phyloP scores from a whole-genome alignment of 108 stramenopile species.

The Aurantiochytrium sp. region DNA sequence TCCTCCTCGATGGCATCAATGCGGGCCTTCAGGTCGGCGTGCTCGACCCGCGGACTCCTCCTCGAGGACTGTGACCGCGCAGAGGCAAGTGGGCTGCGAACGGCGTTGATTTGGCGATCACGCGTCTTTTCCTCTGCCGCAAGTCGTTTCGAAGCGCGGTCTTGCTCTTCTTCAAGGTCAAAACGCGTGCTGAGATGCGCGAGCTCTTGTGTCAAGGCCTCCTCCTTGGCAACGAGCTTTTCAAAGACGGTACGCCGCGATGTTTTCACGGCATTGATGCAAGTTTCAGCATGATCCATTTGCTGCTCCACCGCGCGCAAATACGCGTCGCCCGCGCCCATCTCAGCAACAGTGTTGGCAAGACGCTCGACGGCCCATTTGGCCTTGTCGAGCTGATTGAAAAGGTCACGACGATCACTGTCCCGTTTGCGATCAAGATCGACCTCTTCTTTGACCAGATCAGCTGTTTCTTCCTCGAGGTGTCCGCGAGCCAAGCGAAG shows the following conservation, averaged over 20 bases:
- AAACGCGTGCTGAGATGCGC: neutral
- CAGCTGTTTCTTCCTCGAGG: neutral
- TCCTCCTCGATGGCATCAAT: neutral
- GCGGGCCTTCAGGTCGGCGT: neutral
- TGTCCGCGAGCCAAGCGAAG: neutral
- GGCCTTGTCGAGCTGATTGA: neutral
- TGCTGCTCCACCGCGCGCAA: neutral
- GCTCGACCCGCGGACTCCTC: neutral
- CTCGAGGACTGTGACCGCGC: neutral
- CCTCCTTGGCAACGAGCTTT: neutral
- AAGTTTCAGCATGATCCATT: neutral
- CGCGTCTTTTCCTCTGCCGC: neutral
- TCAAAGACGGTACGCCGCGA: neutral
- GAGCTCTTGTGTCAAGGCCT: neutral
- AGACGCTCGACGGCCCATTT: neutral
- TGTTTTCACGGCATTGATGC: neutral
- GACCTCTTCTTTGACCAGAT: neutral
- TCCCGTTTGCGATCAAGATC: neutral
- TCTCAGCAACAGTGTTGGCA: neutral
- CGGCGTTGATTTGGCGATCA: too few relatives aligned
- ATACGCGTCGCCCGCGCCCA: neutral
- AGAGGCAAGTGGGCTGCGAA: neutral
- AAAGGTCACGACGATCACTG: neutral
- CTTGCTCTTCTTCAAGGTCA: neutral
- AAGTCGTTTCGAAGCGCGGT: neutral